Evolutionary conservation across 108 stramenopile species (phyloP).

Genomic region (Aurantiochytrium sp.): DNA sequence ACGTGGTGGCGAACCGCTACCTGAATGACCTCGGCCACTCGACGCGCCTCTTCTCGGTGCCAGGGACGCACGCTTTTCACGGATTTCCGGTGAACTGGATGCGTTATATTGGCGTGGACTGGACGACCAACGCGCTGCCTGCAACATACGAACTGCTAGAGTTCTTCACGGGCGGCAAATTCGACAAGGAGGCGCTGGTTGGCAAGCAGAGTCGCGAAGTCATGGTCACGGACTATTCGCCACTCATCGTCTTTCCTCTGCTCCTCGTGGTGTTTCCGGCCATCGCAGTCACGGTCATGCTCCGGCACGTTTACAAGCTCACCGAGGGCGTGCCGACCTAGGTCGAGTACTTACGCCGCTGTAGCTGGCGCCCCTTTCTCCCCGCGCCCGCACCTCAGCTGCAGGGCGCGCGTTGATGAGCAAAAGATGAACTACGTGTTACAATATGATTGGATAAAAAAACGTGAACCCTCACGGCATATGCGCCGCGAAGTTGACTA

Average conservation of each 20-base stretch:
- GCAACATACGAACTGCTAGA: not conserved
- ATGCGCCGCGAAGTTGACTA: too few relatives aligned
- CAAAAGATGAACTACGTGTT: too few relatives aligned
- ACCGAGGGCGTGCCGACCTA: too few relatives aligned
- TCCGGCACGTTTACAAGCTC: not conserved
- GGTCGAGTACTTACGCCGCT: too few relatives aligned
- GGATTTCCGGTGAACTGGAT: constrained; percentile 32
- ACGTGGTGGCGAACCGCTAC: not conserved
- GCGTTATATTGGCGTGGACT: constrained; percentile 13
- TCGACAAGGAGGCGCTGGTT: not conserved
- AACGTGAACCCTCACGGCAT: too few relatives aligned
- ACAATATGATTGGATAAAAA: too few relatives aligned
- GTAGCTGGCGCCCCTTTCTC: too few relatives aligned
- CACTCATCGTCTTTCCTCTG: not conserved
- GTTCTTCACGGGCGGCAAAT: not conserved
- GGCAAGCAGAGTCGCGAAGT: not conserved
- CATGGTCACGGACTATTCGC: not conserved
- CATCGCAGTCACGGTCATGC: not conserved
- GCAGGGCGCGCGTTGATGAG: too few relatives aligned
- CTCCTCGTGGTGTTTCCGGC: not conserved
- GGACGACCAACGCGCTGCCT: not conserved
- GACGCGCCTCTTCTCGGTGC: not conserved
- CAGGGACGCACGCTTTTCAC: constrained; percentile 22
- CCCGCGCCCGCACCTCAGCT: too few relatives aligned
- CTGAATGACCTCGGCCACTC: not conserved